phyloP scores from a whole-genome alignment of 257 asterid species.

The Solanum phureja region DNA sequence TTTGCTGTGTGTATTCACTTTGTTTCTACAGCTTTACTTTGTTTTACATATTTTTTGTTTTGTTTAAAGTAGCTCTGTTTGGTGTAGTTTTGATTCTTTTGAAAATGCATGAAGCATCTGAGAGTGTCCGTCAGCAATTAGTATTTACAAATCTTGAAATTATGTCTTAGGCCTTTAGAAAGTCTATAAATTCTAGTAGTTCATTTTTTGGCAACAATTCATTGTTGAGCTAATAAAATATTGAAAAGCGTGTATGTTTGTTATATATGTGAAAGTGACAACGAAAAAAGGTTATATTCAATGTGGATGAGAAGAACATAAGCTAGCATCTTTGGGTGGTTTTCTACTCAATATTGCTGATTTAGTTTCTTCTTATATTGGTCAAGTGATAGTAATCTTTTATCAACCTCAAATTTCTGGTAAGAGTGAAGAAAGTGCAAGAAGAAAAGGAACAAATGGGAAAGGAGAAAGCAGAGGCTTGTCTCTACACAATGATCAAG shows the following conservation, averaged over 20 bases:
- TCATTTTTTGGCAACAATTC: constrained; percentile 15
- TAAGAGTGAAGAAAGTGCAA: constrained; percentile 50
- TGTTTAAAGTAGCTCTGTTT: background rate
- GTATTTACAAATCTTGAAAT: background rate
- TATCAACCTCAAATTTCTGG: background rate
- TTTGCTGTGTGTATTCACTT: background rate
- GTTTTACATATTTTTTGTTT: background rate
- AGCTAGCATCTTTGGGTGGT: constrained; percentile 63
- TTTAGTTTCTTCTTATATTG: constrained; percentile 1
- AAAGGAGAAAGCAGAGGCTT: constrained; percentile 61
- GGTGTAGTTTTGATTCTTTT: background rate
- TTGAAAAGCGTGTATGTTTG: constrained; percentile 60
- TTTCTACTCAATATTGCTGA: background rate
- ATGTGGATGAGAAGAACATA: constrained; percentile 65
- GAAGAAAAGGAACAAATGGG: constrained; percentile 61
- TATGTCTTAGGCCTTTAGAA: background rate
- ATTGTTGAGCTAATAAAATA: constrained; percentile 52
- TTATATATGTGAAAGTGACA: constrained; percentile 59
- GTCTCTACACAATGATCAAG: constrained; percentile 69
- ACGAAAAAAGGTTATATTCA: constrained; percentile 38
- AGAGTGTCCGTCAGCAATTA: background rate
- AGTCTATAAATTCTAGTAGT: background rate
- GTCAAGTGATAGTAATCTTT: background rate
- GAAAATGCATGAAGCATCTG: too few relatives aligned
- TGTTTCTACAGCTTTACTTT: background rate